Percentiles rank a stretch among this genome's conserved stretches.
Evolutionary conservation across 208 protist species (phyloP).

Genomic region (Trypanosoma vivax): DNA sequence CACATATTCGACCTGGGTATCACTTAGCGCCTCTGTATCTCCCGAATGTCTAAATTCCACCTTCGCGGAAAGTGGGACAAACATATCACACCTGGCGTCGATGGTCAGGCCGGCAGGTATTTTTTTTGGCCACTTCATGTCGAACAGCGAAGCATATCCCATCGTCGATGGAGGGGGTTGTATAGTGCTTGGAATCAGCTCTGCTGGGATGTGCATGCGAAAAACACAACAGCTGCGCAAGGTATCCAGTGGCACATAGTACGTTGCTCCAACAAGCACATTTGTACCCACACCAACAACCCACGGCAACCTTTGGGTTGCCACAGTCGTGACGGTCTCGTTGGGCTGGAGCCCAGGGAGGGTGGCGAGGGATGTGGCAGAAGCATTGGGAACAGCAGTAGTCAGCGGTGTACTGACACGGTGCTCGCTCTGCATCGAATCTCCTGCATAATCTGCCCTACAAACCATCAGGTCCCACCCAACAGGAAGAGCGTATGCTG

Average conservation of each 20-base stretch:
- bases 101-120: slow-evolving; percentile 22
- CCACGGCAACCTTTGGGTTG: slow-evolving; percentile 60
- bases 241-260: slow-evolving; percentile 36
- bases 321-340: slow-evolving; percentile 24
- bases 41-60: slow-evolving; percentile 28
- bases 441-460: slow-evolving; percentile 26
- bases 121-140: slow-evolving; percentile 7
- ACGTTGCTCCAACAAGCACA: slow-evolving; percentile 38
- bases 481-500: slow-evolving; percentile 48
- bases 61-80: slow-evolving; percentile 37
- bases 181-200: slow-evolving; percentile 39
- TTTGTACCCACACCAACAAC: slow-evolving; percentile 35
- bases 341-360: slow-evolving; percentile 7
- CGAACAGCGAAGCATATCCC: slow-evolving; percentile 42
- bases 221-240: slow-evolving; percentile 22
- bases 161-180: slow-evolving; percentile 27
- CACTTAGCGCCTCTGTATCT: not conserved
- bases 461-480: slow-evolving; percentile 44
- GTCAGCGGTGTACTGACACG: slow-evolving; percentile 14
- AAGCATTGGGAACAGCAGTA: slow-evolving; percentile 11
- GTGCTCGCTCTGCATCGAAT: slow-evolving; percentile 18
- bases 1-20: slow-evolving; percentile 18
- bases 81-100: slow-evolving; percentile 26
- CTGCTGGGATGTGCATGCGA: slow-evolving; percentile 31
- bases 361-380: slow-evolving; percentile 16